A percentile compares a stretch with the other conserved stretches of the same genome.
Evolutionary conservation across 345 rosid species (phyloP).

Genomic region (Cardamine chenopodiifolia): DNA sequence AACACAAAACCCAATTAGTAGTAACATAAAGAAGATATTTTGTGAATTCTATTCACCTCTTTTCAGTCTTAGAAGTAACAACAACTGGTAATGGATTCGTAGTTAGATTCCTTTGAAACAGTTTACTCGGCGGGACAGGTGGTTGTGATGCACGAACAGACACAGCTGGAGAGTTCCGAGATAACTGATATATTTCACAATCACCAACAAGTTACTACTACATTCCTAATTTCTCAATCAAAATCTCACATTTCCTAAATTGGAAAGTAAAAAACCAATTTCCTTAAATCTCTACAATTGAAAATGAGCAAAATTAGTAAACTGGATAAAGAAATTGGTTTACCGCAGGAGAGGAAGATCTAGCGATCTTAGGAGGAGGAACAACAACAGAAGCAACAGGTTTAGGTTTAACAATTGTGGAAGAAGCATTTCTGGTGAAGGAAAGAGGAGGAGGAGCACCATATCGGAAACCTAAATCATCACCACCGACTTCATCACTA

Average conservation of each 20-base stretch:
- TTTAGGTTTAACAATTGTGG: constrained; percentile 40
- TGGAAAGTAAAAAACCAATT: constrained; percentile 24
- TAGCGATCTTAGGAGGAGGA: constrained; percentile 51
- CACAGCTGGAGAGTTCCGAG: constrained; percentile 54
- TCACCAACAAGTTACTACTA: constrained; percentile 15
- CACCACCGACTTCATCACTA: constrained; percentile 47
- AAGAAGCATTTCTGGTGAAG: constrained; percentile 52
- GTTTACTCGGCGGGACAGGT: constrained; percentile 61
- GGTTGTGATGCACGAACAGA: constrained; percentile 57
- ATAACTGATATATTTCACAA: constrained; percentile 47
- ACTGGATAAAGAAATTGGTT: background rate
- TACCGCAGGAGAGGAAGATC: constrained; percentile 97
- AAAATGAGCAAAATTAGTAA: constrained; percentile 14
- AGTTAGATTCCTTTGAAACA: constrained; percentile 48
- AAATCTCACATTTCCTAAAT: constrained; percentile 34
- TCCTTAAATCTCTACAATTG: background rate
- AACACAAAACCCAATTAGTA: constrained; percentile 28
- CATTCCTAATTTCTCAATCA: constrained; percentile 22
- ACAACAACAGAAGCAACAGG: constrained; percentile 38
- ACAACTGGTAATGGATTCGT: constrained; percentile 51
- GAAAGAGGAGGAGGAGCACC: constrained; percentile 85
- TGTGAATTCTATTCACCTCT: constrained; percentile 48
- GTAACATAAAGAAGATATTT: background rate
- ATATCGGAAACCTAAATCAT: constrained; percentile 82
- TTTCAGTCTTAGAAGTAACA: constrained; percentile 69